Conservation (phyloP, 345 rosid genomes). For the Citrus unshiu region DNA sequence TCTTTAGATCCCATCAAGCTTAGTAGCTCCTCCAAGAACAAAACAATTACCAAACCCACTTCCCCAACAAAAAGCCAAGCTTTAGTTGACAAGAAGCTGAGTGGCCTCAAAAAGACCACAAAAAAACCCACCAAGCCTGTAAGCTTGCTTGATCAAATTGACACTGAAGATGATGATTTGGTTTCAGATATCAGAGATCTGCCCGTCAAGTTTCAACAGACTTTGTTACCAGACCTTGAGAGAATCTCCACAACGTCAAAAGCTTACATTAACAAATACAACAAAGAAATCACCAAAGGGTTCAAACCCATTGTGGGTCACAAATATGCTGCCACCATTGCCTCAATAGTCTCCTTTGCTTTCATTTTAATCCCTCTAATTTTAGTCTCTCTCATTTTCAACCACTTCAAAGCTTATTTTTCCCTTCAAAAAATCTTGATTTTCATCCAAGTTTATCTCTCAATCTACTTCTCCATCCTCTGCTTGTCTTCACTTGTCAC, state of each 20-base stretch:
- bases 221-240: conserved; percentile 76
- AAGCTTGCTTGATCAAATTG: conserved; percentile 56
- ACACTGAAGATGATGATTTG: conserved; percentile 57
- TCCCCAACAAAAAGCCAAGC: conserved; percentile 15
- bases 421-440: conserved; percentile 78
- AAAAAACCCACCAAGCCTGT: conserved; percentile 23
- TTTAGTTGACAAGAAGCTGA: conserved; percentile 25
- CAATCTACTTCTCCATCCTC: conserved; percentile 90
- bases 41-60: conserved; percentile 39
- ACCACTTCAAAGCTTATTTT: conserved; percentile 77
- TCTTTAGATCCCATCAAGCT: conserved; percentile 53
- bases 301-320: conserved; percentile 80
- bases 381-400: conserved; percentile 72
- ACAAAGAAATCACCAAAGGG: conserved; percentile 73
- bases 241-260: conserved; percentile 72
- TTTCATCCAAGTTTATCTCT: conserved; percentile 87
- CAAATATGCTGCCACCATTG: conserved; percentile 68
- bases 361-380: conserved; percentile 75
- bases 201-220: conserved; percentile 64
- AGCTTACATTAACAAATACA: conserved; percentile 68
- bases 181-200: conserved; percentile 73
- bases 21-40: conserved; percentile 41
- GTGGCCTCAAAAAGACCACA: conserved; percentile 9
- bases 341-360: conserved; percentile 58
- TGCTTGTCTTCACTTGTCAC: conserved; percentile 67